Percentiles rank a stretch among this genome's conserved stretches.
Evolutionary conservation across 176 grass and related monocot genomes (phyloP).

Genomic region (barley (Hordeum vulgare)): MorexV3_pseudomolecules_assembly NC_058518.1:263033433-263033932

Average conservation of each 20-base stretch:
- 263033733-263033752: constrained; percentile 90
- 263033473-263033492: too few species aligned
- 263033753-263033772: constrained; percentile 97
- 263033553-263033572: too few species aligned
- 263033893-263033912: constrained; percentile 57
- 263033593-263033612: too few species aligned
- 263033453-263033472: too few species aligned
- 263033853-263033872: constrained; percentile 70
- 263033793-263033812: constrained; percentile 49
- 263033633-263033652: too few species aligned
- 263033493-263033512: too few species aligned
- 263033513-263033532: too few species aligned
- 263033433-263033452: too few species aligned
- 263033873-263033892: constrained; percentile 51
- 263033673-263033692: constrained; percentile 45
- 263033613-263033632: too few species aligned
- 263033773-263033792: constrained; percentile 64
- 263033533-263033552: too few species aligned
- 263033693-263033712: constrained; percentile 38
- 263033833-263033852: constrained; percentile 55
- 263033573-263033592: too few species aligned
- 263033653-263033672: too few species aligned
- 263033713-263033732: constrained; percentile 57
- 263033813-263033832: constrained; percentile 34
- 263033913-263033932: constrained; percentile 28